phyloP scores from a whole-genome alignment of 768 basidiomycete genomes.

The Lepiota brunneoincarnata region DNA sequence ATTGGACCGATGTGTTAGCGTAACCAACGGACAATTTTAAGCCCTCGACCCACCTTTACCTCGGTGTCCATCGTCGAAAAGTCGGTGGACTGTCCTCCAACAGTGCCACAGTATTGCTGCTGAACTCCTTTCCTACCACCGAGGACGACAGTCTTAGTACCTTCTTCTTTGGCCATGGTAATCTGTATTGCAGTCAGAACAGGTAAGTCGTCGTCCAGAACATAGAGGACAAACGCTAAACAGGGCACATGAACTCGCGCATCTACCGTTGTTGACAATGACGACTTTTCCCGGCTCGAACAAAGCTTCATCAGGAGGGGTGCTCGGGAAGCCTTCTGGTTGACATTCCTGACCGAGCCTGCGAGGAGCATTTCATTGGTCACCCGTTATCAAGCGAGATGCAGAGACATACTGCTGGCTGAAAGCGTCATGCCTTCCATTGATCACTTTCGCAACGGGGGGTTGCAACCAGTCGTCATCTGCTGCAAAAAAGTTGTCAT shows the following conservation, averaged over 20 bases:
- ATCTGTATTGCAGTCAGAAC: conserved; percentile 30
- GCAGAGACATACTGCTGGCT: conserved; percentile 37
- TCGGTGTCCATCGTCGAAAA: conserved; percentile 61
- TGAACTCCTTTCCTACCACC: conserved; percentile 47
- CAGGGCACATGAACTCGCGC: conserved; percentile 47
- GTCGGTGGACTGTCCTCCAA: conserved; percentile 61
- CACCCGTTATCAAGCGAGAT: not conserved
- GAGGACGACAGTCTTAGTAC: conserved; percentile 51
- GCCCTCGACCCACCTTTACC: conserved; percentile 39
- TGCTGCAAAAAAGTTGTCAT: conserved; percentile 37
- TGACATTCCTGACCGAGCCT: conserved; percentile 47
- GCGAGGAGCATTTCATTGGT: not conserved
- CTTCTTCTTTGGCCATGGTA: conserved; percentile 59
- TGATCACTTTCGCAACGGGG: conserved; percentile 39
- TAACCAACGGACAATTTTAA: not conserved
- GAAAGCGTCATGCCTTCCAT: conserved; percentile 50
- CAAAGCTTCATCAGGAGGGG: conserved; percentile 42
- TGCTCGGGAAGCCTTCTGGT: conserved; percentile 19
- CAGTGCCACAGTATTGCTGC: conserved; percentile 61
- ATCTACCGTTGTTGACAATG: conserved; percentile 58
- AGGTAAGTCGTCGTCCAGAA: not conserved
- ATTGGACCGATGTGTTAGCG: not conserved
- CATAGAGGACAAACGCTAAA: conserved; percentile 38
- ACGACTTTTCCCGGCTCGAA: conserved; percentile 52
- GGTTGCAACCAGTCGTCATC: conserved; percentile 49